A percentile compares a stretch with the other conserved stretches of the same genome.
These are phyloP conservation scores for Arabidopsis suecica DNA, from an alignment of 345 rosid species.

Conservation along the genomic window DNA sequence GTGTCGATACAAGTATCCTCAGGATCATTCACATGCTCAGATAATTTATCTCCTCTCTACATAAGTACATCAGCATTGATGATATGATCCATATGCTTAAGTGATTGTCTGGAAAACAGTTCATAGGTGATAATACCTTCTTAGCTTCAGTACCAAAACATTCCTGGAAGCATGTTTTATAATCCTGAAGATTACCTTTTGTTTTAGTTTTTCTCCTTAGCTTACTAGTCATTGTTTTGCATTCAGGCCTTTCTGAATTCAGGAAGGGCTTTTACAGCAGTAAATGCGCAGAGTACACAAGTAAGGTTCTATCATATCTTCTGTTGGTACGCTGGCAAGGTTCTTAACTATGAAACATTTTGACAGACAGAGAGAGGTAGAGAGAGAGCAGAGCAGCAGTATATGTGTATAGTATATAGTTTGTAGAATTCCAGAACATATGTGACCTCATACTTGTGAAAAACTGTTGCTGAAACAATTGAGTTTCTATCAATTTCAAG, in stretches of 20 bases:
- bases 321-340: constrained; percentile 26
- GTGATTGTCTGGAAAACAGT: constrained; percentile 8
- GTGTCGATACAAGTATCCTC: not conserved
- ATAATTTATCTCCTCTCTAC: not conserved
- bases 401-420: not conserved
- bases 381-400: not conserved
- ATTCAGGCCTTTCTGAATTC: constrained; percentile 26
- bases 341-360: not conserved
- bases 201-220: not conserved
- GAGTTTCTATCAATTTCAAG: not conserved
- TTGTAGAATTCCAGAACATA: constrained; percentile 6
- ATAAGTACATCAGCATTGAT: not conserved
- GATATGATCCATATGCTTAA: not conserved
- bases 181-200: constrained; percentile 1
- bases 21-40: not conserved
- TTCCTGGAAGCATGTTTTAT: constrained; percentile 5
- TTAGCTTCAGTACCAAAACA: not conserved
- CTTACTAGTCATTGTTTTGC: constrained; percentile 13
- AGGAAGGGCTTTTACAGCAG: constrained; percentile 11
- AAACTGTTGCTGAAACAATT: not conserved
- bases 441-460: not conserved
- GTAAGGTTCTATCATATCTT: not conserved
- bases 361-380: not conserved
- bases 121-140: not conserved
- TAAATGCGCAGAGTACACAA: constrained; percentile 6